A percentile compares a stretch with the other conserved stretches of the same genome.
Conservation (phyloP, 768 basidiomycete genomes). For the Hericium coralloides region DNA sequence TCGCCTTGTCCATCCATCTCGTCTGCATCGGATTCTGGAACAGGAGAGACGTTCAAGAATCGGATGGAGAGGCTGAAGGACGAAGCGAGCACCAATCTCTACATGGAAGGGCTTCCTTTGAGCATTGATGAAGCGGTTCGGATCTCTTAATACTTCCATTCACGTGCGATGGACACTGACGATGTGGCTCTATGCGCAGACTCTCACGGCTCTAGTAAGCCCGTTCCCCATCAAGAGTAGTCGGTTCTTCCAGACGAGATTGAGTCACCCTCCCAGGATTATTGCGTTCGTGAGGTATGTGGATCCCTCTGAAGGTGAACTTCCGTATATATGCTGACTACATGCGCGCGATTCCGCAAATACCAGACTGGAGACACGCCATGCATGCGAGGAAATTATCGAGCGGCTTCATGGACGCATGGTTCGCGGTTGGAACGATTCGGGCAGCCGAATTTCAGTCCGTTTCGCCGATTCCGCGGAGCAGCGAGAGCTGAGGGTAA, state of each 20-base stretch:
- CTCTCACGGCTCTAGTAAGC: conserved; percentile 53
- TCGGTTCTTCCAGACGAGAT: conserved; percentile 70
- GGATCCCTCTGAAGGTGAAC: background rate
- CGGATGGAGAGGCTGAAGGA: conserved; percentile 73
- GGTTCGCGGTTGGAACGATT: conserved; percentile 72
- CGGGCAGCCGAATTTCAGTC: conserved; percentile 69
- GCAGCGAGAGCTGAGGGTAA: conserved; percentile 65
- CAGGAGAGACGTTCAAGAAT: conserved; percentile 51
- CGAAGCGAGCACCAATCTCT: conserved; percentile 61
- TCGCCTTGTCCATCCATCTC: conserved; percentile 5
- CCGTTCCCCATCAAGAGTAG: conserved; percentile 69
- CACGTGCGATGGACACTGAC: background rate
- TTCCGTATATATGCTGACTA: conserved; percentile 1
- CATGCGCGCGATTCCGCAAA: background rate
- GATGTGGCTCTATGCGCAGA: conserved; percentile 26
- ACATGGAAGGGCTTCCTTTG: conserved; percentile 74
- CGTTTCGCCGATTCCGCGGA: conserved; percentile 74
- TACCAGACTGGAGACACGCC: conserved; percentile 64
- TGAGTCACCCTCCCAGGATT: conserved; percentile 69
- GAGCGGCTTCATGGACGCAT: conserved; percentile 72
- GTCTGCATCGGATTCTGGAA: conserved; percentile 1
- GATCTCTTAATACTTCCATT: background rate
- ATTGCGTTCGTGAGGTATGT: conserved; percentile 75
- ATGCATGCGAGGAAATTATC: conserved; percentile 68
- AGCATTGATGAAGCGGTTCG: conserved; percentile 58